phyloP scores from a whole-genome alignment of 192 early-diverging fungal genomes.

The Coemansia umbellata region DNA sequence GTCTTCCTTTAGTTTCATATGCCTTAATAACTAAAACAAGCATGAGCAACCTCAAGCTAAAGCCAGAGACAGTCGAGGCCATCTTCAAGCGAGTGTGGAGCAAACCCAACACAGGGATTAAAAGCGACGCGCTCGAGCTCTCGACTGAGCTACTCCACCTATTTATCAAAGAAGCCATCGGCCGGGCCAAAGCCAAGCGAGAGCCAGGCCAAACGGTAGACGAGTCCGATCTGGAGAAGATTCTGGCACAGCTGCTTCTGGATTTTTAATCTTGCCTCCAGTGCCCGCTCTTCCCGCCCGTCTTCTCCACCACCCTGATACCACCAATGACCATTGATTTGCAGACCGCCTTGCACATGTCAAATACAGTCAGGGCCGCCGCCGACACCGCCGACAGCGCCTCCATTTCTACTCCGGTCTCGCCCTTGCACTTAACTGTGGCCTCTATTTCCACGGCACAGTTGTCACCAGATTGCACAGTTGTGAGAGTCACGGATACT shows the following conservation, averaged over 20 bases:
- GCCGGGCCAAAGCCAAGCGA: conserved; percentile 34
- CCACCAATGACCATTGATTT: conserved; percentile 77
- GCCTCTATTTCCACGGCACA: conserved; percentile 66
- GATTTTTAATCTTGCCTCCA: conserved; percentile 42
- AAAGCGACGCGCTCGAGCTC: conserved; percentile 37
- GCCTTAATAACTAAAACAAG: not conserved
- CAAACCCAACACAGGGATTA: conserved; percentile 38
- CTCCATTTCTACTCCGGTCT: conserved; percentile 92
- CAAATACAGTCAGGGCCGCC: conserved; percentile 83
- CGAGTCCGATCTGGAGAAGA: conserved; percentile 47
- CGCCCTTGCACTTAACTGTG: conserved; percentile 67
- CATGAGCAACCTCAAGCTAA: conserved; percentile 9
- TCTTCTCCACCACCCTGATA: conserved; percentile 72
- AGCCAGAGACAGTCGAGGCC: conserved; percentile 38
- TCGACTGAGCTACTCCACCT: conserved; percentile 27
- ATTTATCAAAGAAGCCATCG: conserved; percentile 42
- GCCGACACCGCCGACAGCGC: conserved; percentile 76
- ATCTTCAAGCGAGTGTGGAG: conserved; percentile 46
- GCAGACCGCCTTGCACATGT: conserved; percentile 93
- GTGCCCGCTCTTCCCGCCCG: conserved; percentile 78
- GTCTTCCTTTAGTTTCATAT: no score
- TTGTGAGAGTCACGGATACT: conserved; percentile 62
- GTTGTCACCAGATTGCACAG: conserved; percentile 33
- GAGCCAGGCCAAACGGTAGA: conserved; percentile 14
- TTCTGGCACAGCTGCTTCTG: conserved; percentile 46